A percentile compares a stretch with the other conserved stretches of the same genome.
Conservation (phyloP, 768 basidiomycete species). For the Tylopilus subfusipes region DNA sequence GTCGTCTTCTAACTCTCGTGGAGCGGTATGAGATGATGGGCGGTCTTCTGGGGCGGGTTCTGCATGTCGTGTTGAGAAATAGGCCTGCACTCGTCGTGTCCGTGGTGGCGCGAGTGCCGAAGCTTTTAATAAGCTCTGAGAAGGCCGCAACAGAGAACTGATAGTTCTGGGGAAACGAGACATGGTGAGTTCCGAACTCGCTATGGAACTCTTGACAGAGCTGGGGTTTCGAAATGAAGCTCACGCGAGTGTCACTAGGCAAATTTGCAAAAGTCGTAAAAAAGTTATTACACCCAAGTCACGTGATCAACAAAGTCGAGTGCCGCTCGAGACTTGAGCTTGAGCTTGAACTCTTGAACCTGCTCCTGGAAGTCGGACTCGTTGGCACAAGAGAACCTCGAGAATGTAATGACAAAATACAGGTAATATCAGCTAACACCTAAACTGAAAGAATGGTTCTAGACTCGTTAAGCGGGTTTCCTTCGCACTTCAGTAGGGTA, state of each 20-base stretch:
- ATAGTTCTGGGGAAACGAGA: slow-evolving; percentile 19
- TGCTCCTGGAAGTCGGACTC: too few species aligned
- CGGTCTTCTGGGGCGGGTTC: background rate
- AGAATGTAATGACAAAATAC: background rate
- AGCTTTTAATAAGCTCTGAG: slow-evolving; percentile 8
- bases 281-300: slow-evolving; percentile 12
- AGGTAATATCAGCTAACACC: background rate
- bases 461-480: background rate
- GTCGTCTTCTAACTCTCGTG: slow-evolving; percentile 10
- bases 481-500: background rate
- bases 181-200: slow-evolving; percentile 11
- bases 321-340: too few species aligned
- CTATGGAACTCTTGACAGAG: background rate
- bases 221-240: background rate
- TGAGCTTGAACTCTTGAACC: too few species aligned
- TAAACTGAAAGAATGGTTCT: background rate
- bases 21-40: background rate
- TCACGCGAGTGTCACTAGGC: slow-evolving; percentile 5
- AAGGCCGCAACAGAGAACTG: slow-evolving; percentile 9
- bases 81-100: slow-evolving; percentile 5
- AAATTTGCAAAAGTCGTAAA: background rate
- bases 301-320: slow-evolving; percentile 11
- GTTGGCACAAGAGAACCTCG: background rate
- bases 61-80: slow-evolving; percentile 15
- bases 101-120: slow-evolving; percentile 14